These are phyloP conservation scores for Alternaria sp. DNA, from an alignment of 2,329 filamentous ascomycete genomes.

Conservation along the genomic window DNA sequence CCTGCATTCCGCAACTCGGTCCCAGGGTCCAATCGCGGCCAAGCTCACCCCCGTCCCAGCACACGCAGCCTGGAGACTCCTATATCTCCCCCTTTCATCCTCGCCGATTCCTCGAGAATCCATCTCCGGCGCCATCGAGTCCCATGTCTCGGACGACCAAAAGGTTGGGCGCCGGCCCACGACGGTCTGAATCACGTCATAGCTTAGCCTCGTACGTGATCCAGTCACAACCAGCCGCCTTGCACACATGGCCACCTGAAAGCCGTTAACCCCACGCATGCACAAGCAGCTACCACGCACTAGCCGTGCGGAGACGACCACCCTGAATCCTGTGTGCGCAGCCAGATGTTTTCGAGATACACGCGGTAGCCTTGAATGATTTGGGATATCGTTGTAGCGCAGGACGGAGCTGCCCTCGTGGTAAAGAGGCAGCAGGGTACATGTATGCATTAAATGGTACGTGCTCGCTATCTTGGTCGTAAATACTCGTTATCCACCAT, in stretches of 20 bases:
- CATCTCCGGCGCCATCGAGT: background rate
- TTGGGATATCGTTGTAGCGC: background rate
- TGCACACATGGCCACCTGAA: constrained; percentile 3
- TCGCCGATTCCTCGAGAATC: background rate
- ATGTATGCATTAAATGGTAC: constrained; percentile 17
- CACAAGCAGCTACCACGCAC: constrained; percentile 19
- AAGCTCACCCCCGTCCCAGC: constrained; percentile 14
- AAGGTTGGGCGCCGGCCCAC: background rate
- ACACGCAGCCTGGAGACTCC: background rate
- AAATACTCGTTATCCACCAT: constrained; percentile 20
- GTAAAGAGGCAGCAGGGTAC: background rate
- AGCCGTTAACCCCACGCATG: constrained; percentile 12
- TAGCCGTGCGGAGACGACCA: constrained; percentile 3
- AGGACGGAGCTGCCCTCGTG: background rate
- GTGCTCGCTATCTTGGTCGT: constrained; percentile 18
- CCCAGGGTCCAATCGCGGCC: constrained; percentile 22
- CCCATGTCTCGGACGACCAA: background rate
- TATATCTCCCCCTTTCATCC: constrained; percentile 8
- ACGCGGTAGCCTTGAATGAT: background rate
- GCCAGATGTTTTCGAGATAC: constrained; percentile 3
- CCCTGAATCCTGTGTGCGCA: constrained; percentile 1
- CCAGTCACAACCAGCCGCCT: constrained; percentile 13
- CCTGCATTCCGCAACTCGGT: constrained; percentile 22
- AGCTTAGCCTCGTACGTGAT: constrained; percentile 17
- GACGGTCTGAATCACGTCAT: constrained; percentile 20